These are phyloP conservation scores for Xylaria venustula DNA, from an alignment of 495 filamentous ascomycete species.

Conservation along the genomic window DNA sequence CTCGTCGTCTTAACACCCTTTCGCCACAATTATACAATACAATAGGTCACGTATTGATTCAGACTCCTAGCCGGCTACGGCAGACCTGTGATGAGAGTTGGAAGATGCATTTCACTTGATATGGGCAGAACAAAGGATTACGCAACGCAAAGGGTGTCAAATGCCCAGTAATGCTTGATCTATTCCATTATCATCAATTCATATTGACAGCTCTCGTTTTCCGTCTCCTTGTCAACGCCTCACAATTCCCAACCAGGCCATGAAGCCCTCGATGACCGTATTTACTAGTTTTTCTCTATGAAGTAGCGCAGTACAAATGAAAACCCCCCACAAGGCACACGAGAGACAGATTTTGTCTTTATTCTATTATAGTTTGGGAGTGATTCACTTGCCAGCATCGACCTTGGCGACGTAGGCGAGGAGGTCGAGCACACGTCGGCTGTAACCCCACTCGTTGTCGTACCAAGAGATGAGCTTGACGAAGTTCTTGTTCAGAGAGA, in stretches of 20 bases:
- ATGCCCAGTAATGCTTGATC: background rate
- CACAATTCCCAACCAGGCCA: background rate
- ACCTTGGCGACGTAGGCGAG: slow-evolving; percentile 89
- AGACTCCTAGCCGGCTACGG: background rate
- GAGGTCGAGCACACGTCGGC: slow-evolving; percentile 96
- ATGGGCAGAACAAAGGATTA: background rate
- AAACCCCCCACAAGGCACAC: background rate
- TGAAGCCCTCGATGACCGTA: background rate
- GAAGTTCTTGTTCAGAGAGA: slow-evolving; percentile 96
- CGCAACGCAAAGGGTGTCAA: too few relatives aligned
- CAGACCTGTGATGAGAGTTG: background rate
- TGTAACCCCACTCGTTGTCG: slow-evolving; percentile 88
- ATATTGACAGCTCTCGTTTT: slow-evolving; percentile 4
- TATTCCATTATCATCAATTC: slow-evolving; percentile 15
- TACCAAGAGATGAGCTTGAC: slow-evolving; percentile 99
- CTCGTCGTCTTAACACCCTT: background rate
- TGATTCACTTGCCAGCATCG: slow-evolving; percentile 56
- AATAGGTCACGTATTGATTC: background rate
- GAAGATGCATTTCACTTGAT: background rate
- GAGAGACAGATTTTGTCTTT: slow-evolving; percentile 27
- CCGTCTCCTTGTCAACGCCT: slow-evolving; percentile 12
- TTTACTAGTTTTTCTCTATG: slow-evolving; percentile 6
- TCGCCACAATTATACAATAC: background rate
- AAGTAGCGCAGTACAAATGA: background rate
- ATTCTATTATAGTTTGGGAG: slow-evolving; percentile 59